phyloP scores from a whole-genome alignment of 805 yeast genomes.

The Monosporozyma siamensis region DNA sequence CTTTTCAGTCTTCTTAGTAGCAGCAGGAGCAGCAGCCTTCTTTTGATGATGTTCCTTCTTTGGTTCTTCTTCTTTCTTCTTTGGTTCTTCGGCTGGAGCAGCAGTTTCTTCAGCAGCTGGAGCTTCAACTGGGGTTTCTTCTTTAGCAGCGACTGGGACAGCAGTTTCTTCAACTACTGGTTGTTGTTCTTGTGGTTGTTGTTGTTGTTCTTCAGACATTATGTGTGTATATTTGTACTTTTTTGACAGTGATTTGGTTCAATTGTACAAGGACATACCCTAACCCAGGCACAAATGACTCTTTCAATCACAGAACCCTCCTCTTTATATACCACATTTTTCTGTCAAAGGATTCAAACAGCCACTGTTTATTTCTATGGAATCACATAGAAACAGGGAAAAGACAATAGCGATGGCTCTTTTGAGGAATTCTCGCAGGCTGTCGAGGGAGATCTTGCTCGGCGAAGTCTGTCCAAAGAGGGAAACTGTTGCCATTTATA shows the following conservation, averaged over 20 bases:
- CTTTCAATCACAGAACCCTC: too few relatives aligned
- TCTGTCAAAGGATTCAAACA: too few relatives aligned
- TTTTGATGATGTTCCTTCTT: constrained; percentile 1
- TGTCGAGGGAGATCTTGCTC: too few relatives aligned
- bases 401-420: too few relatives aligned
- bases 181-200: constrained; percentile 1
- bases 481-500: background rate
- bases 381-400: background rate
- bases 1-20: constrained; percentile 2
- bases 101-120: constrained; percentile 1
- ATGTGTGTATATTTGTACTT: background rate
- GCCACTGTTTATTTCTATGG: background rate
- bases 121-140: background rate
- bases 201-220: constrained; percentile 6
- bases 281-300: too few relatives aligned
- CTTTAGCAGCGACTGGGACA: background rate
- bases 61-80: constrained; percentile 1
- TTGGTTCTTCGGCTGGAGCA: constrained; percentile 1
- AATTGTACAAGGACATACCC: background rate
- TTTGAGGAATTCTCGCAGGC: too few relatives aligned
- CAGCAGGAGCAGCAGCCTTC: constrained; percentile 1
- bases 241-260: background rate
- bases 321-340: too few relatives aligned
- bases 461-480: background rate
- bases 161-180: constrained; percentile 1